Percentiles rank a stretch among this genome's conserved stretches.
These are phyloP conservation scores for Lentinula detonsa DNA, from an alignment of 768 basidiomycete genomes.

Conservation along the genomic window DNA sequence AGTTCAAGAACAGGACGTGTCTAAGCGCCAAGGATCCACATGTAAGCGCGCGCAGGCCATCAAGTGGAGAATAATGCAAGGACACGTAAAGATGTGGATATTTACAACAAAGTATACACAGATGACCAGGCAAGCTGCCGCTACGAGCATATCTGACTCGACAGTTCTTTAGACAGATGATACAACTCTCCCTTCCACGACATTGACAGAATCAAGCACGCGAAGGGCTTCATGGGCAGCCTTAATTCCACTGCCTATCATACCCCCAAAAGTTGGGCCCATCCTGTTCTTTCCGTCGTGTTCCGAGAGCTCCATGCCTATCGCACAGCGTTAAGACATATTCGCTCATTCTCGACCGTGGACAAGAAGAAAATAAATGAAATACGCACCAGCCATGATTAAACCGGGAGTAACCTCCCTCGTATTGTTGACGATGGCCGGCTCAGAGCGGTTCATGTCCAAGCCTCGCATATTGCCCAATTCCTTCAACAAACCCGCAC, in stretches of 20 bases:
- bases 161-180: conserved; percentile 17
- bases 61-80: too few species aligned
- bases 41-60: not conserved
- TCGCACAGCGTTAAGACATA: conserved; percentile 5
- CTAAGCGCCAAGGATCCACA: not conserved
- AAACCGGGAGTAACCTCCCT: conserved; percentile 73
- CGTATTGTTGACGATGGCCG: conserved; percentile 72
- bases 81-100: too few species aligned
- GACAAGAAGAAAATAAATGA: not conserved
- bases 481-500: conserved; percentile 65
- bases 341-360: too few species aligned
- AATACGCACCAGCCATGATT: conserved; percentile 58
- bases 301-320: conserved; percentile 80
- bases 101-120: too few species aligned
- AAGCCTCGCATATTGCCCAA: conserved; percentile 76
- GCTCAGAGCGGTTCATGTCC: conserved; percentile 80
- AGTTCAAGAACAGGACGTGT: not conserved
- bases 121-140: too few species aligned
- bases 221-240: conserved; percentile 62
- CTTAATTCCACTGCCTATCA: conserved; percentile 73
- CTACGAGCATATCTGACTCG: too few species aligned
- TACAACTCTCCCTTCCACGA: conserved; percentile 53
- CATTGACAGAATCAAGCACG: conserved; percentile 39
- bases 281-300: conserved; percentile 76
- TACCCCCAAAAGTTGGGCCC: conserved; percentile 76